These are phyloP conservation scores for Trichoderma cornu-damae DNA, from an alignment of 2,329 filamentous ascomycete genomes.

Conservation along the genomic window DNA sequence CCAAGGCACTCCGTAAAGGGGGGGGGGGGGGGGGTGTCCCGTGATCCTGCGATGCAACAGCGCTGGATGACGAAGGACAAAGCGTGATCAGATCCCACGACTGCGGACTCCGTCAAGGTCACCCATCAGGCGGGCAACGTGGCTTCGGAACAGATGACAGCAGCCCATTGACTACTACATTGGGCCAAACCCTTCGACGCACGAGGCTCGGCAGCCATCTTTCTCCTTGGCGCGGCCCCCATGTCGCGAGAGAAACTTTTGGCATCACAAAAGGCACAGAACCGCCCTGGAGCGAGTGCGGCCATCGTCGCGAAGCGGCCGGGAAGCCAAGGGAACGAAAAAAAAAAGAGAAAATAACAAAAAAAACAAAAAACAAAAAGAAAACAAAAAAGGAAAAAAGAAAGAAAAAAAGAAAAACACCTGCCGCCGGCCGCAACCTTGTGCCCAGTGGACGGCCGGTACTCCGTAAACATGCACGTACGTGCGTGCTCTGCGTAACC, in stretches of 20 bases:
- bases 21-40: too few relatives aligned
- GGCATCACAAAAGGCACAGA: too few relatives aligned
- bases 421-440: slow-evolving; percentile 2
- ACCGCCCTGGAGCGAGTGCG: background rate
- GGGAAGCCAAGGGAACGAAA: background rate
- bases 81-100: background rate
- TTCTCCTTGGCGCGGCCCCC: background rate
- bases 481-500: background rate
- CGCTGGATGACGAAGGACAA: background rate
- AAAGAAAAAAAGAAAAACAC: background rate
- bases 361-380: too few relatives aligned
- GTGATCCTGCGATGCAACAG: slow-evolving; percentile 5
- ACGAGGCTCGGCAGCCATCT: background rate
- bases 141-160: background rate
- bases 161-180: background rate
- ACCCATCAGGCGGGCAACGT: background rate
- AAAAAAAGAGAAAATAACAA: too few relatives aligned
- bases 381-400: too few relatives aligned
- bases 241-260: background rate
- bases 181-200: background rate
- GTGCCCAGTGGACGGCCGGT: background rate
- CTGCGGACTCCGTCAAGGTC: background rate
- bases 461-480: background rate
- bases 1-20: too few relatives aligned
- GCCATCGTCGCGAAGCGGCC: background rate